Percentiles rank a stretch among this genome's conserved stretches.
Conservation (phyloP, 371 early-diverging fungal genomes). For the Funneliformis caledonium region DNA sequence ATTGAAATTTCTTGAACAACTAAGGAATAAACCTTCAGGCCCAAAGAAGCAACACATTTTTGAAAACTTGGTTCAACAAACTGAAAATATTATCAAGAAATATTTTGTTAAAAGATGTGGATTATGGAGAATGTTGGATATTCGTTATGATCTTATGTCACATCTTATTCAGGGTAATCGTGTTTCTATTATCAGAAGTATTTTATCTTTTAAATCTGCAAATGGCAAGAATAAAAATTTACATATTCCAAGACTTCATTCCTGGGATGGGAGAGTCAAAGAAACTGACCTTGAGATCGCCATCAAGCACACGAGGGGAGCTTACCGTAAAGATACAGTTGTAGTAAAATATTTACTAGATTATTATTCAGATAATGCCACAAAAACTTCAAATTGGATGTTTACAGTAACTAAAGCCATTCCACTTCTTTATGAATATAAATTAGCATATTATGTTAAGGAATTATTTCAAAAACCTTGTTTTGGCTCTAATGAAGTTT, state of each 20-base stretch:
- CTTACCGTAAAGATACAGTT: background rate
- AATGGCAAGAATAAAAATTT: background rate
- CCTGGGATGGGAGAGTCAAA: background rate
- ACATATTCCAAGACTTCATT: conserved; percentile 7
- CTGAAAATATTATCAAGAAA: background rate
- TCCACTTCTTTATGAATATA: background rate
- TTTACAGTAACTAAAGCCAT: background rate
- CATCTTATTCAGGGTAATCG: background rate
- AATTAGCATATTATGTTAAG: background rate
- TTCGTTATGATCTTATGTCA: background rate
- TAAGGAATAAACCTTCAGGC: background rate
- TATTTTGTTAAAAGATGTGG: background rate
- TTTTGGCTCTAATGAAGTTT: background rate
- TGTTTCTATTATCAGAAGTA: background rate
- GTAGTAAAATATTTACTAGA: conserved; percentile 9
- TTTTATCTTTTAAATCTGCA: background rate
- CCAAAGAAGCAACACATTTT: background rate
- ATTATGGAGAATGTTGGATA: background rate
- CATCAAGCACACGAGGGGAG: background rate
- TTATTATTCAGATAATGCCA: conserved; percentile 14
- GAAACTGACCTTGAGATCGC: background rate
- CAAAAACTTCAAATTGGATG: conserved; percentile 7
- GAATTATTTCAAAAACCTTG: conserved; percentile 10
- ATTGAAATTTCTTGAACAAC: background rate
- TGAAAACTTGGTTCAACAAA: background rate